phyloP scores from a whole-genome alignment of 306 rosid species.

The Medicago ruthenica region DNA sequence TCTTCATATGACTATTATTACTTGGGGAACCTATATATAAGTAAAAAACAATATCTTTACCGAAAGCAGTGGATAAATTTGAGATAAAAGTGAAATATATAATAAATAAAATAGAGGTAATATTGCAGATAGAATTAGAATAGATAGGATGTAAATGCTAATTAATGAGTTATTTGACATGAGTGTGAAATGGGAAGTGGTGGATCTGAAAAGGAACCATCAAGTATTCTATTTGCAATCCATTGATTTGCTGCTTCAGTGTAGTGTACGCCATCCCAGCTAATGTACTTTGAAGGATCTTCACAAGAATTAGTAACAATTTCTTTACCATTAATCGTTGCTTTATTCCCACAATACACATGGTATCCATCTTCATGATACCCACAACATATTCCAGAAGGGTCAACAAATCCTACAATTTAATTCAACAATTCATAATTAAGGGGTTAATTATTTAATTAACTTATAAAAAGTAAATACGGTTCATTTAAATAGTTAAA shows the following conservation, averaged over 20 bases:
- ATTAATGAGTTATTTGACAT: slow-evolving; percentile 45
- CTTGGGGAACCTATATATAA: too few relatives aligned
- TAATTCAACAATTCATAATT: neutral
- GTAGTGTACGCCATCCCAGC: slow-evolving; percentile 96
- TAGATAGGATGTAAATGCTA: neutral
- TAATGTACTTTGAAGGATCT: slow-evolving; percentile 70
- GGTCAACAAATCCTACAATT: slow-evolving; percentile 66
- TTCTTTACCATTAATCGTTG: slow-evolving; percentile 56
- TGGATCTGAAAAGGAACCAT: slow-evolving; percentile 74
- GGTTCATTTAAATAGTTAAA: too few relatives aligned
- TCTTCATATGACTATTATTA: too few relatives aligned
- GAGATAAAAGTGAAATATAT: too few relatives aligned
- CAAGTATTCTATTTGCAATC: slow-evolving; percentile 59
- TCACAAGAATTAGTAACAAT: slow-evolving; percentile 64
- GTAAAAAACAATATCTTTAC: too few relatives aligned
- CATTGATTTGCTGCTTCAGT: slow-evolving; percentile 82
- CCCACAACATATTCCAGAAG: slow-evolving; percentile 72
- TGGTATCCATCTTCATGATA: slow-evolving; percentile 57
- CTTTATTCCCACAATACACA: slow-evolving; percentile 67
- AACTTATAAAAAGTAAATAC: too few relatives aligned
- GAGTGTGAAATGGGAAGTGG: slow-evolving; percentile 55
- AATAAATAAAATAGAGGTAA: too few relatives aligned
- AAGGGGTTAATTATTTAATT: neutral
- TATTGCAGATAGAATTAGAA: too few relatives aligned
- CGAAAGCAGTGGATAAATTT: too few relatives aligned